phyloP scores from a whole-genome alignment of 1,284 basidiomycete genomes.

The Coniophora puteana region DNA sequence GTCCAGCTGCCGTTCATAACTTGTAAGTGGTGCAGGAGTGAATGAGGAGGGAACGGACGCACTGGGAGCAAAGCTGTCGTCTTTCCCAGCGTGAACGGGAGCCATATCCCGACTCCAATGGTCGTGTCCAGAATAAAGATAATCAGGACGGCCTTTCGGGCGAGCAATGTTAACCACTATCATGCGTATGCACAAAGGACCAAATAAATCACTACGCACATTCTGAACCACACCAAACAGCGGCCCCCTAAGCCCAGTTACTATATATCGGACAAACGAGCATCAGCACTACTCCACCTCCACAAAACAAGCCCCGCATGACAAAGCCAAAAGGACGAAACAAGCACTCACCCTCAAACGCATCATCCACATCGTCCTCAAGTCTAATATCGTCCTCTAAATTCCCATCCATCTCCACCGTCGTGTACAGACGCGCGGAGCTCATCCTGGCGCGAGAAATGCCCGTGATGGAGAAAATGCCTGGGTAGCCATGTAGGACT shows the following conservation, averaged over 20 bases:
- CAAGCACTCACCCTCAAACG: conserved; percentile 69
- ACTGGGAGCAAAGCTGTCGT: conserved; percentile 73
- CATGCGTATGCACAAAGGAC: conserved; percentile 16
- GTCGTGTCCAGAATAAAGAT: conserved; percentile 82
- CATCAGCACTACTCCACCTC: too few species aligned
- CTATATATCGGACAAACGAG: conserved; percentile 37
- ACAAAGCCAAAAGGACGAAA: conserved; percentile 1
- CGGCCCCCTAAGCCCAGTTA: conserved; percentile 88
- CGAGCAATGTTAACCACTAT: too few species aligned
- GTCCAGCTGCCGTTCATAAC: conserved; percentile 57
- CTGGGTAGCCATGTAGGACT: conserved; percentile 73
- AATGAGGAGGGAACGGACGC: conserved; percentile 28
- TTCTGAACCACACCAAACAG: conserved; percentile 85
- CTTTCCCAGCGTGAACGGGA: conserved; percentile 85
- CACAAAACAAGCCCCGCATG: not conserved
- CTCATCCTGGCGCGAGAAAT: conserved; percentile 46
- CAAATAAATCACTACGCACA: conserved; percentile 39
- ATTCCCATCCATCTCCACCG: too few species aligned
- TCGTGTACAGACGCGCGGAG: too few species aligned
- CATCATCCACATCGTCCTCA: conserved; percentile 88
- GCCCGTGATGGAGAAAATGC: conserved; percentile 59
- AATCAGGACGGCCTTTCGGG: conserved; percentile 77
- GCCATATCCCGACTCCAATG: conserved; percentile 76
- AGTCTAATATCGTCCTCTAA: too few species aligned
- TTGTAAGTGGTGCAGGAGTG: conserved; percentile 7